Evolutionary conservation across 1,139 yeast genomes (phyloP).

Genomic region (Kodamaea fungicola): DNA sequence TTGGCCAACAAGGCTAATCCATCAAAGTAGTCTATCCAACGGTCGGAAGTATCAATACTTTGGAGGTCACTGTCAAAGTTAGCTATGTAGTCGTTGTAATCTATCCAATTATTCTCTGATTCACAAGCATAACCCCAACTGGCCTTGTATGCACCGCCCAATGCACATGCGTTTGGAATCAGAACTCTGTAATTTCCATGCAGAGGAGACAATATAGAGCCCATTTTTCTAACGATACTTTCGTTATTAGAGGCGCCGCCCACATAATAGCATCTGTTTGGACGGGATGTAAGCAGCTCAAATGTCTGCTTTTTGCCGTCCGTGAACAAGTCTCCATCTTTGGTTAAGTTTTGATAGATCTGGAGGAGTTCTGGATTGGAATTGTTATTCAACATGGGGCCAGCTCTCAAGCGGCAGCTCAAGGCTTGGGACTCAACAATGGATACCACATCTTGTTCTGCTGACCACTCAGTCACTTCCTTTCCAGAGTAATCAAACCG

Average conservation of each 20-base stretch:
- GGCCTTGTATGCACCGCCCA: conserved; percentile 92
- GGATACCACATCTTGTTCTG: conserved; percentile 67
- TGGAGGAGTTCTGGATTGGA: conserved; percentile 9
- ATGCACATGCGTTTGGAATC: conserved; percentile 86
- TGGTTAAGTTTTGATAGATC: conserved; percentile 22
- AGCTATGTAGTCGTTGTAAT: conserved; percentile 40
- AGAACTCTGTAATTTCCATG: conserved; percentile 71
- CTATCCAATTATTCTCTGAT: conserved; percentile 32
- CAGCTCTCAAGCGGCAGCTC: conserved; percentile 75
- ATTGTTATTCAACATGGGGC: conserved; percentile 53
- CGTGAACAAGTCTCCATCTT: conserved; percentile 41
- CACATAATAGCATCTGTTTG: conserved; percentile 72
- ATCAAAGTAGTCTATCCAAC: conserved; percentile 47
- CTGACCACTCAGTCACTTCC: conserved; percentile 30
- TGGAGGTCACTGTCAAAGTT: conserved; percentile 39
- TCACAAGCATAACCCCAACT: conserved; percentile 59
- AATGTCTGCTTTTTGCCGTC: conserved; percentile 48
- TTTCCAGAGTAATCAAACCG: conserved; percentile 28
- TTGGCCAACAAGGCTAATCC: conserved; percentile 51
- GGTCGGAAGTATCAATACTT: conserved; percentile 35
- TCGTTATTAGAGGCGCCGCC: conserved; percentile 83
- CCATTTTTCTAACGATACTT: conserved; percentile 65
- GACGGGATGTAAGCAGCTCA: conserved; percentile 49
- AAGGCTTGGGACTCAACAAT: conserved; percentile 86
- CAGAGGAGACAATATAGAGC: conserved; percentile 62